Conservation (phyloP, 495 filamentous ascomycete species). For the Aspergillus carlsbadensis region DNA sequence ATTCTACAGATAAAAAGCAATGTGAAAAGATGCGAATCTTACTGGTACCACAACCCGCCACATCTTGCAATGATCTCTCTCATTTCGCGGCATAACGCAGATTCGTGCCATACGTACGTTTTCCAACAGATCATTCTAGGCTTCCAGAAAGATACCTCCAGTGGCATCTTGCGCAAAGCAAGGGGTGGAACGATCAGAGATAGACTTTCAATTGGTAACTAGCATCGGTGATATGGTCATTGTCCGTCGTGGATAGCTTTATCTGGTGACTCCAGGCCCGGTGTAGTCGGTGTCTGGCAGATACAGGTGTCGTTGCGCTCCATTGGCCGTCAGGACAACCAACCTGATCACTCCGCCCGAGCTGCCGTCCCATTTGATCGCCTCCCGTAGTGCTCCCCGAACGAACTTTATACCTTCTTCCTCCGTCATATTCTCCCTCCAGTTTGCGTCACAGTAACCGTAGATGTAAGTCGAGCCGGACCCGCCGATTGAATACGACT, state of each 20-base stretch:
- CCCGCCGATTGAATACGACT: slow-evolving; percentile 91
- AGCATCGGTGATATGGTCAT: slow-evolving; percentile 21
- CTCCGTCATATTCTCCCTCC: slow-evolving; percentile 94
- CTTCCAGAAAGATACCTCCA: neutral
- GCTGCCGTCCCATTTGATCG: slow-evolving; percentile 99
- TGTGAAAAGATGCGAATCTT: neutral
- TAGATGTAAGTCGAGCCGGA: slow-evolving; percentile 99
- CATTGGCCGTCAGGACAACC: slow-evolving; percentile 88
- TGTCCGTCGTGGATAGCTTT: slow-evolving; percentile 28
- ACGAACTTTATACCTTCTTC: slow-evolving; percentile 90
- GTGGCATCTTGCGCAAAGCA: neutral
- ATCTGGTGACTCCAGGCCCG: slow-evolving; percentile 54
- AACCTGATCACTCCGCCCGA: slow-evolving; percentile 97
- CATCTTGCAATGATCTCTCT: slow-evolving; percentile 3
- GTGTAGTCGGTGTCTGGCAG: slow-evolving; percentile 83
- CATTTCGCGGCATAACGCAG: neutral
- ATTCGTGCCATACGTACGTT: neutral
- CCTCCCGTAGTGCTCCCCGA: slow-evolving; percentile 83
- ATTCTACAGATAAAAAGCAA: neutral
- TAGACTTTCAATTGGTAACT: slow-evolving; percentile 11
- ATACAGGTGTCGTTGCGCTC: slow-evolving; percentile 87
- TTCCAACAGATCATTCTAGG: neutral
- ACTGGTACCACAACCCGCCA: neutral
- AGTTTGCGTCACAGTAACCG: slow-evolving; percentile 95
- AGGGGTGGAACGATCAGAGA: neutral